Percentiles rank a stretch among this genome's conserved stretches.
phyloP scores from a whole-genome alignment of 768 basidiomycete genomes.

The Boletus bicolor region DNA sequence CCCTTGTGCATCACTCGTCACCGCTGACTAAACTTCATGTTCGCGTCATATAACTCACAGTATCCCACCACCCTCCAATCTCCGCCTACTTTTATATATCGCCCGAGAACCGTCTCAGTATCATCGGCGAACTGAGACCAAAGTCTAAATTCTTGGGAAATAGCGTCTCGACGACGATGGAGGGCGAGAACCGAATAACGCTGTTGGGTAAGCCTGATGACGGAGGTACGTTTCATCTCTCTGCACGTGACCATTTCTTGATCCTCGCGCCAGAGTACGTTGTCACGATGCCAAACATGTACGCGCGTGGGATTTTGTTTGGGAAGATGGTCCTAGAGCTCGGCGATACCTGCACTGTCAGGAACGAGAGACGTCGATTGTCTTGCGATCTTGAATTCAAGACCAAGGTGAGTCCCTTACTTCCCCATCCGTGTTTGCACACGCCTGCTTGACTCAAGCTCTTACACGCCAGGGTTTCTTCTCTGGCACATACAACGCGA shows the following conservation, averaged over 20 bases:
- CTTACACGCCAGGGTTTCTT: constrained; percentile 74
- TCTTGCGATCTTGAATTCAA: constrained; percentile 92
- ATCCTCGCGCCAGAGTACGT: constrained; percentile 58
- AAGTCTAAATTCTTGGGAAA: constrained; percentile 97
- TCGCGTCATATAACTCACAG: constrained; percentile 37
- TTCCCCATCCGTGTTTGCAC: background rate
- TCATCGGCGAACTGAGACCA: constrained; percentile 91
- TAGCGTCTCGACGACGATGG: constrained; percentile 94
- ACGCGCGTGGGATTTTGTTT: constrained; percentile 81
- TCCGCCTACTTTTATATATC: constrained; percentile 97
- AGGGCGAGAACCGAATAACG: constrained; percentile 87
- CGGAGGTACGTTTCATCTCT: constrained; percentile 57
- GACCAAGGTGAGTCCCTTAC: constrained; percentile 65
- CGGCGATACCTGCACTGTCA: constrained; percentile 83
- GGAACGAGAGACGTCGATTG: constrained; percentile 74
- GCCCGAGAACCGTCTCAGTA: constrained; percentile 80
- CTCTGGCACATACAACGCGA: constrained; percentile 92
- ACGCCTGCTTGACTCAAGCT: background rate
- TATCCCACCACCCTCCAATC: constrained; percentile 92
- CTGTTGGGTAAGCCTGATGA: constrained; percentile 82
- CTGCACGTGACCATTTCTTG: constrained; percentile 2
- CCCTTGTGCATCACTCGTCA: background rate
- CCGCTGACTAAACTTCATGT: constrained; percentile 5
- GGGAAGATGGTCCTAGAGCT: constrained; percentile 96
- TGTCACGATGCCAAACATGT: constrained; percentile 98